Conservation (phyloP, 306 rosid species). For the Leucaena leucocephala region DNA sequence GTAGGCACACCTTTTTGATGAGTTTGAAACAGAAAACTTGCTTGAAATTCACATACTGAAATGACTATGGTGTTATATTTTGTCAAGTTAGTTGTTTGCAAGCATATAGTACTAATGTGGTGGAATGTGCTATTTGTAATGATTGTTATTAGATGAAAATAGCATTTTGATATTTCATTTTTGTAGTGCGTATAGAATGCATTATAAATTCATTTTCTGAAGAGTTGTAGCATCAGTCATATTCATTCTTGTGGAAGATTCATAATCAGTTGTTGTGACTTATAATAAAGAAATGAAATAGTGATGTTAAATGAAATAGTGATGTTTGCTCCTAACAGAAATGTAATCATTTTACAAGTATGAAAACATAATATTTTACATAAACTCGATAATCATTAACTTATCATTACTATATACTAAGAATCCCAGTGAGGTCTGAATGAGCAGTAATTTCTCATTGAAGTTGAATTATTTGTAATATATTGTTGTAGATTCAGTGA, state of each 20-base stretch:
- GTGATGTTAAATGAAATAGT: neutral
- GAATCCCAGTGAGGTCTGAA: neutral
- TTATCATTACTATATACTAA: neutral
- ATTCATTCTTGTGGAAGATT: neutral
- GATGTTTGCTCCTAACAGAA: neutral
- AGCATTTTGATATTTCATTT: neutral
- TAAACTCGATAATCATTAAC: neutral
- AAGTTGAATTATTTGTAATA: neutral
- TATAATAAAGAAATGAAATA: neutral
- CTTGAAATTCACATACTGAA: conserved; percentile 1
- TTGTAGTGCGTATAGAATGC: neutral
- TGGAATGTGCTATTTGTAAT: neutral
- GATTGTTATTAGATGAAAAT: neutral
- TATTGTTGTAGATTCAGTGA: neutral
- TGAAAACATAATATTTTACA: neutral
- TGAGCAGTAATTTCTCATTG: neutral
- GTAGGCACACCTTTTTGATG: neutral
- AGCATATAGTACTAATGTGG: neutral
- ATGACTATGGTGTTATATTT: neutral
- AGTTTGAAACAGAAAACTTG: conserved; percentile 2
- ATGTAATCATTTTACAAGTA: neutral
- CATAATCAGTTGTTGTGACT: neutral
- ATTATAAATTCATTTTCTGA: neutral
- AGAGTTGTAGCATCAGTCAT: neutral
- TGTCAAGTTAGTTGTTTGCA: neutral